Percentiles rank a stretch among this genome's conserved stretches.
Conservation (phyloP, 495 filamentous ascomycete genomes). For the Annulohypoxylon nitens region DNA sequence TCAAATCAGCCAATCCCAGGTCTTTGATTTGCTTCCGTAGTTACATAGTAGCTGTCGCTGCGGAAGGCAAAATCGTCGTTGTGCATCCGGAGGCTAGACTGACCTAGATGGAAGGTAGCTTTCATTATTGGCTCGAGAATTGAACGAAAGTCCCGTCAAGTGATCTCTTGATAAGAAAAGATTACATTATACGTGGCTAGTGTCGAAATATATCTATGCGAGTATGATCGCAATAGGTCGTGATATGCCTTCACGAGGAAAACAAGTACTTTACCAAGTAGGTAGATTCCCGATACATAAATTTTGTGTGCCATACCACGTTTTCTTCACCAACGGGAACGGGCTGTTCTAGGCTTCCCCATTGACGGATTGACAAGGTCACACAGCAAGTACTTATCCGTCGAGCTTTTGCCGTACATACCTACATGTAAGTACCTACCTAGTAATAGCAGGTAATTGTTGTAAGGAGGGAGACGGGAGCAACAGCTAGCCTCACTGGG, state of each 20-base stretch:
- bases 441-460: too few relatives aligned
- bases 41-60: slow-evolving; percentile 30
- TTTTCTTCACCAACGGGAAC: slow-evolving; percentile 35
- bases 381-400: slow-evolving; percentile 34
- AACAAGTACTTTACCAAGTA: slow-evolving; percentile 21
- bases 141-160: slow-evolving; percentile 26
- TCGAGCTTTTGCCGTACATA: neutral
- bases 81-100: slow-evolving; percentile 41
- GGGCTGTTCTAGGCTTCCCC: slow-evolving; percentile 26
- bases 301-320: slow-evolving; percentile 36
- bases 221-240: slow-evolving; percentile 2
- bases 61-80: slow-evolving; percentile 33
- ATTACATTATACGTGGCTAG: neutral
- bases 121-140: slow-evolving; percentile 29
- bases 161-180: slow-evolving; percentile 16
- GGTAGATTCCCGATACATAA: slow-evolving; percentile 24
- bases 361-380: slow-evolving; percentile 17
- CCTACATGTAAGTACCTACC: too few relatives aligned
- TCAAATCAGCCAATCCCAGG: slow-evolving; percentile 33
- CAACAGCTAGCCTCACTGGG: neutral
- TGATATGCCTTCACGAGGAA: slow-evolving; percentile 19
- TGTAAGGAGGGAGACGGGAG: neutral
- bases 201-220: neutral
- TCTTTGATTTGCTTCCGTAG: slow-evolving; percentile 27
- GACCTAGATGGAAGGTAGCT: slow-evolving; percentile 44